phyloP scores from a whole-genome alignment of 164 flowering plant species.

The Piper betle region DNA sequence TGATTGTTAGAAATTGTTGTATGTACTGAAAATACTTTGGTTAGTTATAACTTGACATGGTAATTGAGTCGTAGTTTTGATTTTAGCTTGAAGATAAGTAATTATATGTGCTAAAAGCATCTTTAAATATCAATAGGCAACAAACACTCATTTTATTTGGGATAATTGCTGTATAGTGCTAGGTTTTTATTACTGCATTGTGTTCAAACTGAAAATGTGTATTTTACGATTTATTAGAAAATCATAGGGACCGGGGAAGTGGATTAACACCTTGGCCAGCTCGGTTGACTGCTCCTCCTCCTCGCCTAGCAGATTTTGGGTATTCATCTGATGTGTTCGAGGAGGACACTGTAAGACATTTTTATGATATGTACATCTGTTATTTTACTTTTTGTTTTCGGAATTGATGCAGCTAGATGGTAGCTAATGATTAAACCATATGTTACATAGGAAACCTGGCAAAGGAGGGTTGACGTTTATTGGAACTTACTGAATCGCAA shows the following conservation, averaged over 20 bases:
- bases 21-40: no score
- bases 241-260: conserved; percentile 35
- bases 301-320: conserved; percentile 75
- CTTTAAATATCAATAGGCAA: no score
- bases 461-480: conserved; percentile 47
- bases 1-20: no score
- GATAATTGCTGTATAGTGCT: neutral
- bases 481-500: conserved; percentile 56
- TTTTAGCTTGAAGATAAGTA: no score
- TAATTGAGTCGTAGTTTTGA: no score
- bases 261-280: conserved; percentile 88
- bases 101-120: no score
- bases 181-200: no score
- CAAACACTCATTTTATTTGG: neutral
- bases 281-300: conserved; percentile 63
- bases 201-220: neutral
- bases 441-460: conserved; percentile 63
- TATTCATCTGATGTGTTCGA: conserved; percentile 49
- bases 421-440: neutral
- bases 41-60: no score
- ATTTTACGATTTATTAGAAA: neutral
- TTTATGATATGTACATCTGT: neutral
- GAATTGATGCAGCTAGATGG: neutral
- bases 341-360: conserved; percentile 26
- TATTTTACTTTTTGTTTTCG: neutral